phyloP scores from a whole-genome alignment of 352 stramenopile species.

The Globisporangium sylvaticum region DNA sequence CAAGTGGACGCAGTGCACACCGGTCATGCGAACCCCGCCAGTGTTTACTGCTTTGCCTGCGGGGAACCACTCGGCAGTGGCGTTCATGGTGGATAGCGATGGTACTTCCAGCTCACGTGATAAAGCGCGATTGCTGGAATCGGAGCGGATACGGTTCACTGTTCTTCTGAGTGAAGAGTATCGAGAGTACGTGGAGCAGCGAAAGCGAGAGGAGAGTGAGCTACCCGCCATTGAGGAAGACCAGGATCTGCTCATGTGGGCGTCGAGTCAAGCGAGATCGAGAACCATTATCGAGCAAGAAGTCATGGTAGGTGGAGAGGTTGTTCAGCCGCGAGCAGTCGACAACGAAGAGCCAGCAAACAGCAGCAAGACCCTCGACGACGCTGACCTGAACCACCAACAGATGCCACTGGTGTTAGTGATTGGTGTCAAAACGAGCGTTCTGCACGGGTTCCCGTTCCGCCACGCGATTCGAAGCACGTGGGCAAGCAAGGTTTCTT shows the following conservation, averaged over 20 bases:
- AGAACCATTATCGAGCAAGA: background rate
- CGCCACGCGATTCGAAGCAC: conserved; percentile 41
- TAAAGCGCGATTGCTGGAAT: background rate
- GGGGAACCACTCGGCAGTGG: conserved; percentile 5
- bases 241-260: conserved; percentile 13
- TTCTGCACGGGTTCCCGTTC: conserved; percentile 25
- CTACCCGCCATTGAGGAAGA: background rate
- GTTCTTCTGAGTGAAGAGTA: background rate
- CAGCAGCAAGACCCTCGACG: background rate
- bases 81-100: background rate
- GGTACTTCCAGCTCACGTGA: background rate
- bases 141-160: conserved; percentile 6
- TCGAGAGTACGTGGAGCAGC: background rate
- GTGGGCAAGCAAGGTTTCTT: conserved; percentile 22
- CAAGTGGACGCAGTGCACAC: background rate
- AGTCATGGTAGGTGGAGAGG: background rate
- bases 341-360: background rate
- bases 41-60: background rate
- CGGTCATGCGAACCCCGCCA: background rate
- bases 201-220: background rate
- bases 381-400: background rate
- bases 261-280: background rate
- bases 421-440: conserved; percentile 47
- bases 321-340: background rate
- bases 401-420: conserved; percentile 21